These are phyloP conservation scores for Abrus pulchellus DNA, from an alignment of 306 rosid genomes.

Conservation along the genomic window DNA sequence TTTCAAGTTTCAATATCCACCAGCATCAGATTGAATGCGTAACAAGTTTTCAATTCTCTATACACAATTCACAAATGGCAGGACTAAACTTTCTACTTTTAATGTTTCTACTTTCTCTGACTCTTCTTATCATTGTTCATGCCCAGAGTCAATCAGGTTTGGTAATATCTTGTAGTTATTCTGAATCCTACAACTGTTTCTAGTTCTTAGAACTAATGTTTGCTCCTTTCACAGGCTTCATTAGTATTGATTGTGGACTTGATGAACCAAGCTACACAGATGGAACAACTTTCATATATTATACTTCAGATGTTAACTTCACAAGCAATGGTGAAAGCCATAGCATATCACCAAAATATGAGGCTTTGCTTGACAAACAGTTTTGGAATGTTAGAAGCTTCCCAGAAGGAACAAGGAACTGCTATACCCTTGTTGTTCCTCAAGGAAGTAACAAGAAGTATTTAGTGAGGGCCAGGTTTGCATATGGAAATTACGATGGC, in stretches of 20 bases:
- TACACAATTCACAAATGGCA: slow-evolving; percentile 30
- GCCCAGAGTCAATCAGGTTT: slow-evolving; percentile 50
- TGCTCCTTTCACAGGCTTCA: slow-evolving; percentile 45
- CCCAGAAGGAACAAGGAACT: slow-evolving; percentile 51
- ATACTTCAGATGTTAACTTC: slow-evolving; percentile 49
- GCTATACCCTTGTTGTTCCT: slow-evolving; percentile 49
- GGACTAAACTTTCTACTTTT: not conserved
- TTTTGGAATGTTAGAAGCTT: slow-evolving; percentile 61
- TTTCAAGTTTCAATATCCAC: not conserved
- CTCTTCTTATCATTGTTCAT: slow-evolving; percentile 42
- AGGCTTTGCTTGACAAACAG: slow-evolving; percentile 42
- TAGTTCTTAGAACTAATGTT: slow-evolving; percentile 13
- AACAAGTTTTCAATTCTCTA: slow-evolving; percentile 19
- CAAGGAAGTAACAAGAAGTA: slow-evolving; percentile 47
- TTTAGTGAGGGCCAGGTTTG: slow-evolving; percentile 54
- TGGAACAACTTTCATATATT: slow-evolving; percentile 50
- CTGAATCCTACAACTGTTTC: not conserved
- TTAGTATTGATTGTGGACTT: slow-evolving; percentile 58
- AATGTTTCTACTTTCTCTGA: slow-evolving; percentile 37
- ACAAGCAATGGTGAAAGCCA: slow-evolving; percentile 43
- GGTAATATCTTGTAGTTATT: slow-evolving; percentile 5
- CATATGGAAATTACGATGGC: slow-evolving; percentile 54
- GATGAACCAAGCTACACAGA: slow-evolving; percentile 52
- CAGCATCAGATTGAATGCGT: not conserved
- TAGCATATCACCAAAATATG: slow-evolving; percentile 41